Evolutionary conservation across 192 early-diverging fungal species (phyloP).

Genomic region (Backusella mclennaniae): DNA sequence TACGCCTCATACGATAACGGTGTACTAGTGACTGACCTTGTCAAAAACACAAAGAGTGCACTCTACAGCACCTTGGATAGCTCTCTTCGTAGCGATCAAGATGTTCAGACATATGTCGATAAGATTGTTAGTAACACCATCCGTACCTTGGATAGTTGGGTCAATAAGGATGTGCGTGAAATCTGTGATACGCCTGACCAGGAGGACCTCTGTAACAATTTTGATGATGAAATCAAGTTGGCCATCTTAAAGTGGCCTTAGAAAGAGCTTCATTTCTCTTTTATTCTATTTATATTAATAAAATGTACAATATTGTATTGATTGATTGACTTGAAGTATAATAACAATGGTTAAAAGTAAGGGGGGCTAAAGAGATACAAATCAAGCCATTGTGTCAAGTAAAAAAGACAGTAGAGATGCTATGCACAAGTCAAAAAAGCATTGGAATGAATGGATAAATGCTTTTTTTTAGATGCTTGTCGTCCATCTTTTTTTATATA

Average conservation of each 20-base stretch:
- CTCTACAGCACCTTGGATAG: slow-evolving; percentile 17
- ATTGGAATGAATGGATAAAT: background rate
- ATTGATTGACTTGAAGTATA: background rate
- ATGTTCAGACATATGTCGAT: slow-evolving; percentile 15
- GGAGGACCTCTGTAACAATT: slow-evolving; percentile 27
- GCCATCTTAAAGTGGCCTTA: slow-evolving; percentile 38
- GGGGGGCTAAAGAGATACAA: background rate
- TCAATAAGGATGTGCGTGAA: slow-evolving; percentile 16
- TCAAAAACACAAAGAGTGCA: slow-evolving; percentile 14
- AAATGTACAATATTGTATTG: background rate
- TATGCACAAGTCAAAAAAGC: background rate
- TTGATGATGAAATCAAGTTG: slow-evolving; percentile 33
- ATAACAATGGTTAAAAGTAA: background rate
- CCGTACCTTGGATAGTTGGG: slow-evolving; percentile 23
- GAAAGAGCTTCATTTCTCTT: slow-evolving; percentile 3
- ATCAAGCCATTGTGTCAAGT: background rate
- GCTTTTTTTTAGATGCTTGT: background rate
- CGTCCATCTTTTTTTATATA: background rate
- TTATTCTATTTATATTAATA: background rate
- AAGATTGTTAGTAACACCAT: slow-evolving; percentile 20
- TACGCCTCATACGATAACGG: slow-evolving; percentile 28
- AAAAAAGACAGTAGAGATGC: background rate
- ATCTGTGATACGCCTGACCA: slow-evolving; percentile 21
- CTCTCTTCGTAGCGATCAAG: slow-evolving; percentile 23
- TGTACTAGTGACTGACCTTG: slow-evolving; percentile 23